A percentile compares a stretch with the other conserved stretches of the same genome.
Conservation (phyloP, 768 basidiomycete genomes). For the Hypholoma fasciculare region DNA sequence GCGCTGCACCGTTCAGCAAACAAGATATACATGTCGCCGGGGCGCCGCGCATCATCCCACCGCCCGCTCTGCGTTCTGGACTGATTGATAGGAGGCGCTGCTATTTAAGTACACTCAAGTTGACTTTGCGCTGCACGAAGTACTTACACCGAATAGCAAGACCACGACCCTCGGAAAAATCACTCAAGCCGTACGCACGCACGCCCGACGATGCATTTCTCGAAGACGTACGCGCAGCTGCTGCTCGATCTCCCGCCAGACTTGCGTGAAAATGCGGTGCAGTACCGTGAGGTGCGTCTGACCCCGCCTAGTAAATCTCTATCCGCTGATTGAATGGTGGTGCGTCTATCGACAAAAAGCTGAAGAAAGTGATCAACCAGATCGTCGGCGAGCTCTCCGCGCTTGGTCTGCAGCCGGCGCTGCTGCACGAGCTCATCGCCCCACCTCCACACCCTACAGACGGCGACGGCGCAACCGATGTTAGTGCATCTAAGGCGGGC, state of each 20-base stretch:
- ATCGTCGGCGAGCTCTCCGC: slow-evolving; percentile 76
- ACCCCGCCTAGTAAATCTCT: no score
- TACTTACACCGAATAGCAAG: no score
- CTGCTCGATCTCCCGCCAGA: slow-evolving; percentile 73
- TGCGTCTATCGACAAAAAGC: slow-evolving; percentile 38
- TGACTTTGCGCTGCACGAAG: no score
- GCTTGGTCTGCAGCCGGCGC: slow-evolving; percentile 57
- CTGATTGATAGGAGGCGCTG: not conserved
- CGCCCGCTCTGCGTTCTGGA: not conserved
- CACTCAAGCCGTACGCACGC: not conserved
- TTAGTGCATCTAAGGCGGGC: not conserved
- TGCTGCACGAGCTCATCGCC: slow-evolving; percentile 44
- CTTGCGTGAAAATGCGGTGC: slow-evolving; percentile 74
- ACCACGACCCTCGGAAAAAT: not conserved
- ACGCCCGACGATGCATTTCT: slow-evolving; percentile 60
- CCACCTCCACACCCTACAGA: not conserved
- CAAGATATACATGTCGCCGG: slow-evolving; percentile 2
- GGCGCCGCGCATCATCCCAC: not conserved
- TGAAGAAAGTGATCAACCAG: slow-evolving; percentile 88
- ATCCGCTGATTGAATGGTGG: not conserved
- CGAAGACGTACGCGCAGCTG: slow-evolving; percentile 66
- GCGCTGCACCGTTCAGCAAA: no score
- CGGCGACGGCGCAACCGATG: not conserved
- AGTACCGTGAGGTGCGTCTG: slow-evolving; percentile 71
- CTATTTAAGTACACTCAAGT: no score